Evolutionary conservation across 2,329 filamentous ascomycete genomes (phyloP).

Genomic region (Cladosporium oxysporum): DNA sequence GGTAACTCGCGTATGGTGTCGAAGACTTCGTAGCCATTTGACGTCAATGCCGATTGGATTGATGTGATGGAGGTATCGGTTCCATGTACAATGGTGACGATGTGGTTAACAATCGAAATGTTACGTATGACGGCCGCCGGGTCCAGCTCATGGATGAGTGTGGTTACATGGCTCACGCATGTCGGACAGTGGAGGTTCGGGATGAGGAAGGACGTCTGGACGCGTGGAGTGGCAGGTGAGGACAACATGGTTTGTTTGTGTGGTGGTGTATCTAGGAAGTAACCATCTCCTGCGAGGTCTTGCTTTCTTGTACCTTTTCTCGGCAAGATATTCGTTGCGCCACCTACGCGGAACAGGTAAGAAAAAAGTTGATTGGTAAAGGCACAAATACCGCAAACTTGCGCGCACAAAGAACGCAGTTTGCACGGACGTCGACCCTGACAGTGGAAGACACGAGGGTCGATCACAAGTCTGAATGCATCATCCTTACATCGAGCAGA

Average conservation of each 20-base stretch:
- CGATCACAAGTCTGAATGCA: neutral
- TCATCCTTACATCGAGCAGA: neutral
- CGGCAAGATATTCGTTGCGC: neutral
- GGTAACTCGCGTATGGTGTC: slow-evolving; percentile 18
- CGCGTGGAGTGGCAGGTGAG: neutral
- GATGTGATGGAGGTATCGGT: neutral
- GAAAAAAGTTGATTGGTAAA: neutral
- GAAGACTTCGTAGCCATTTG: slow-evolving; percentile 30
- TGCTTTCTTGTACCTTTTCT: slow-evolving; percentile 1
- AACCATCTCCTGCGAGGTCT: neutral
- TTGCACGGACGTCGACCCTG: neutral
- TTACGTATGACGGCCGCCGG: slow-evolving; percentile 60
- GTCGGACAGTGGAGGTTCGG: slow-evolving; percentile 78
- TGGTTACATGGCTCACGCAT: slow-evolving; percentile 67
- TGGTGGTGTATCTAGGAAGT: neutral
- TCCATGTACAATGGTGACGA: slow-evolving; percentile 56
- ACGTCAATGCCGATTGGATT: slow-evolving; percentile 48
- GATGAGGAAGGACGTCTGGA: slow-evolving; percentile 62
- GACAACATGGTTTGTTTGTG: neutral
- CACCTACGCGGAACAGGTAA: neutral
- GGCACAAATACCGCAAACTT: neutral
- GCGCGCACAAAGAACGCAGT: neutral
- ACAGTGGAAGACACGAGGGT: neutral
- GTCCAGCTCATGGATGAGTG: slow-evolving; percentile 45
- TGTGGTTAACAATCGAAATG: slow-evolving; percentile 70